phyloP scores from a whole-genome alignment of 495 filamentous ascomycete species.

The Aspergillus conjunctus region DNA sequence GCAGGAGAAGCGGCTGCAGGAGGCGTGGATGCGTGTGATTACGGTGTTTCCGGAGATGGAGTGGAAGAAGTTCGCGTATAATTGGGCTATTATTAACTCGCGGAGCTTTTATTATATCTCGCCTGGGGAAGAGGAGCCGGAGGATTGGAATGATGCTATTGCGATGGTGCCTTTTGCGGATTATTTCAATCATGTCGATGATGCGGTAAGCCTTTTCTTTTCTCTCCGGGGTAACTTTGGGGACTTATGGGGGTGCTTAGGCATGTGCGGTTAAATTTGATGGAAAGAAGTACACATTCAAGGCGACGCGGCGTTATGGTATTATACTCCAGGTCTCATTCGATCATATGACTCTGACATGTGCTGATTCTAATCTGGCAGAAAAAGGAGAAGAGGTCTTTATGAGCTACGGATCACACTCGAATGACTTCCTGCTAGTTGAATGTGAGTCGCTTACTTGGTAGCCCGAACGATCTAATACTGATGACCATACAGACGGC shows the following conservation, averaged over 20 bases:
- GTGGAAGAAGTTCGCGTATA: constrained; percentile 57
- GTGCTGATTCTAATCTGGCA: background rate
- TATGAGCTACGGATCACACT: constrained; percentile 73
- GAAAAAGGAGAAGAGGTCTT: constrained; percentile 65
- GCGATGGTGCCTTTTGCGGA: constrained; percentile 78
- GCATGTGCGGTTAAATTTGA: constrained; percentile 60
- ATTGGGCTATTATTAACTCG: constrained; percentile 77
- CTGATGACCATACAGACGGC: constrained; percentile 52
- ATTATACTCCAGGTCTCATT: background rate
- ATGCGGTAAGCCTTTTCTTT: constrained; percentile 25
- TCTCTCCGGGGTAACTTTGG: background rate
- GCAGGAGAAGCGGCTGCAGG: constrained; percentile 61
- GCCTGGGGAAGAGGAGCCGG: constrained; percentile 46
- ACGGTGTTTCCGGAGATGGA: constrained; percentile 50
- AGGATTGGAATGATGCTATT: constrained; percentile 63
- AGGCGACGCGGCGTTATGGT: constrained; percentile 53
- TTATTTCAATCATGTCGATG: constrained; percentile 74
- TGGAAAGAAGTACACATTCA: constrained; percentile 58
- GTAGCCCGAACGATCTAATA: background rate
- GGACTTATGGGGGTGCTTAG: constrained; percentile 1
- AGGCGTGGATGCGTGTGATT: constrained; percentile 56
- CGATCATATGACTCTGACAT: background rate
- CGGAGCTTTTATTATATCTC: constrained; percentile 71
- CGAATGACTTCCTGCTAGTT: constrained; percentile 71
- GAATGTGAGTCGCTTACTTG: constrained; percentile 55